Evolutionary conservation across 495 filamentous ascomycete species (phyloP).

Genomic region (Hypoxylon perforatum): DNA sequence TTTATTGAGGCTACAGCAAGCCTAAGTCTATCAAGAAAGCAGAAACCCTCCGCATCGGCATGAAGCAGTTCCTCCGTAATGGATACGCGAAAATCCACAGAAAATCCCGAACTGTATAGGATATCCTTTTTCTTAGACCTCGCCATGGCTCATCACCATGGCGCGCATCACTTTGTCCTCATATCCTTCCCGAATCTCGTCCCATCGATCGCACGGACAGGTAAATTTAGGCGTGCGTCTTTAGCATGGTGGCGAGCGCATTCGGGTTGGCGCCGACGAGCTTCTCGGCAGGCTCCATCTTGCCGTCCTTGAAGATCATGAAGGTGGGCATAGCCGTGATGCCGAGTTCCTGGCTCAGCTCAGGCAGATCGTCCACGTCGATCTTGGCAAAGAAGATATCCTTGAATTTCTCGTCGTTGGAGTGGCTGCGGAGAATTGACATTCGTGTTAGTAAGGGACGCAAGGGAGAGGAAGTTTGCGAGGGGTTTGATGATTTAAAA

Average conservation of each 20-base stretch:
- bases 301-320: slow-evolving; percentile 81
- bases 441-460: slow-evolving; percentile 7
- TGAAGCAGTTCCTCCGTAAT: slow-evolving; percentile 2
- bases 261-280: slow-evolving; percentile 85
- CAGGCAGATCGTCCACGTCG: slow-evolving; percentile 85
- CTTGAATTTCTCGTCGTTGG: slow-evolving; percentile 39
- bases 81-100: not conserved
- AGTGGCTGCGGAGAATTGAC: slow-evolving; percentile 20
- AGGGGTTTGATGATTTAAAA: slow-evolving; percentile 22
- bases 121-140: slow-evolving; percentile 14
- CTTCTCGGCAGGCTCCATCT: slow-evolving; percentile 67
- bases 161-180: not conserved
- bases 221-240: slow-evolving; percentile 29
- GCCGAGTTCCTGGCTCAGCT: slow-evolving; percentile 80
- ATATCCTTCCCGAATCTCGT: not conserved
- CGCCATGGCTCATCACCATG: not conserved
- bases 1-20: slow-evolving; percentile 19
- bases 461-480: not conserved
- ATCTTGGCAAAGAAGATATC: slow-evolving; percentile 85
- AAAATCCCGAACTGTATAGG: slow-evolving; percentile 10
- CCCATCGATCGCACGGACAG: not conserved
- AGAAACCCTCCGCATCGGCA: slow-evolving; percentile 9
- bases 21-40: slow-evolving; percentile 18
- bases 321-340: slow-evolving; percentile 98
- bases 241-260: slow-evolving; percentile 67